Conservation (phyloP, 139 green algal genomes). For the Chlamydomonas schloesseri region DNA sequence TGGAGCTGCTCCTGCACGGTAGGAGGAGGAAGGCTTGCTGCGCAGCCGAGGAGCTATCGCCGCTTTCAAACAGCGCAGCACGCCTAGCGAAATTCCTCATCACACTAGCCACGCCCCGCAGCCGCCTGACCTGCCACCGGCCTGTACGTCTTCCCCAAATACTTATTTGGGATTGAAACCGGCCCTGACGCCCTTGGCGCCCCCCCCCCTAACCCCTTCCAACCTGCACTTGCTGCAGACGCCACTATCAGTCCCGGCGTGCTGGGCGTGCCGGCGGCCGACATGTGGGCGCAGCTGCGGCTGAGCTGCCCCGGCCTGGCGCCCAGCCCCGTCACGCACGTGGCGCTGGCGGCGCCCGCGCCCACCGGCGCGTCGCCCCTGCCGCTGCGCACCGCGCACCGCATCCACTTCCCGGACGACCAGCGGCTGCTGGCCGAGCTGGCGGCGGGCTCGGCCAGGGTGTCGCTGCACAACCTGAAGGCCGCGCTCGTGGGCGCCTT, state of each 20-base stretch:
- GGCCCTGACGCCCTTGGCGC: too few relatives aligned
- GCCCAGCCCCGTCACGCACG: background rate
- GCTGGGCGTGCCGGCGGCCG: conserved; percentile 20
- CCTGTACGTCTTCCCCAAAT: too few relatives aligned
- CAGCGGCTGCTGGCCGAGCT: conserved; percentile 19
- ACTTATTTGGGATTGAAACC: too few relatives aligned
- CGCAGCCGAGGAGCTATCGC: too few relatives aligned
- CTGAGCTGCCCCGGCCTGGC: conserved; percentile 20
- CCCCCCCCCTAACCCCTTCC: too few relatives aligned
- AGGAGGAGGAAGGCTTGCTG: too few relatives aligned
- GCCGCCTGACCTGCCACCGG: too few relatives aligned
- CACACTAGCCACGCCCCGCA: too few relatives aligned
- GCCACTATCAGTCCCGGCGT: conserved; percentile 1
- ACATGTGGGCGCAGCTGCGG: conserved; percentile 26
- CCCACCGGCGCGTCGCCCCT: background rate
- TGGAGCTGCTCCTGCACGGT: conserved; percentile 43
- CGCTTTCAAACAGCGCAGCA: too few relatives aligned
- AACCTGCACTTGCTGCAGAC: background rate
- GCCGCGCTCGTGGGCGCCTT: conserved; percentile 33
- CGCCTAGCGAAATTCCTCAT: too few relatives aligned
- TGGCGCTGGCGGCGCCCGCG: background rate
- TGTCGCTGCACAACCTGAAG: conserved; percentile 27
- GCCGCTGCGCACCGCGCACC: background rate
- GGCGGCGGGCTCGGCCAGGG: background rate
- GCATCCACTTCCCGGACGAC: conserved; percentile 33